A percentile compares a stretch with the other conserved stretches of the same genome.
phyloP scores from a whole-genome alignment of 2,329 filamentous ascomycete species.

The Hypoxylon sp. region DNA sequence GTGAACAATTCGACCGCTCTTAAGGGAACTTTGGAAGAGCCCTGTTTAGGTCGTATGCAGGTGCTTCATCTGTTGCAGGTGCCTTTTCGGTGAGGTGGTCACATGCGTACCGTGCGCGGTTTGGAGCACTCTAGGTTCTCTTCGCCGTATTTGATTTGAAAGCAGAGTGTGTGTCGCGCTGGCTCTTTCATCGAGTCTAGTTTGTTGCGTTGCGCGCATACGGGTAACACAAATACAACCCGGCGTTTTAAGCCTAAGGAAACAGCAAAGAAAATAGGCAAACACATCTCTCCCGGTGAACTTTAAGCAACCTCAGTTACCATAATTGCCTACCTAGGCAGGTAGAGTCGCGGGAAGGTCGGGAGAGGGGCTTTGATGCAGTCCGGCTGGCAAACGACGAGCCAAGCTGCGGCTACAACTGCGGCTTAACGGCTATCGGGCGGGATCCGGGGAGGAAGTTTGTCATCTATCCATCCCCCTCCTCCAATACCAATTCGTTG shows the following conservation, averaged over 20 bases:
- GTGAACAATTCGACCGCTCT: too few species aligned
- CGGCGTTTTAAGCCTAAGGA: background rate
- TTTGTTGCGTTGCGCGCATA: conserved; percentile 6
- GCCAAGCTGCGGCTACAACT: conserved; percentile 14
- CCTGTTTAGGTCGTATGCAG: background rate
- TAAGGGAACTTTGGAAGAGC: background rate
- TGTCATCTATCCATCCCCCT: too few species aligned
- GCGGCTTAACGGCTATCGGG: conserved; percentile 22
- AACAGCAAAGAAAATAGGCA: conserved; percentile 10
- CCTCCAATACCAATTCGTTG: background rate
- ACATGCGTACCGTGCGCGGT: background rate
- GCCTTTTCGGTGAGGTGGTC: background rate
- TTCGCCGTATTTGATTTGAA: background rate
- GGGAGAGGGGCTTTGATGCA: background rate
- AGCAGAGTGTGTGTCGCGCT: background rate
- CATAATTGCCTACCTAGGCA: too few species aligned
- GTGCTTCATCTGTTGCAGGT: background rate
- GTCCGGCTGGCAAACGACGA: background rate
- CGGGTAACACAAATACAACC: background rate
- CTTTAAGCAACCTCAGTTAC: too few species aligned
- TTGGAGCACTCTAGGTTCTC: background rate
- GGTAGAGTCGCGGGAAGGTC: background rate
- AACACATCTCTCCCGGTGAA: background rate
- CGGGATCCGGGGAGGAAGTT: conserved; percentile 15
- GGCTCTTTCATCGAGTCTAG: background rate